Percentiles rank a stretch among this genome's conserved stretches.
Evolutionary conservation across 306 rosid genomes (phyloP).

Genomic region (Cicer yamashitae): DNA sequence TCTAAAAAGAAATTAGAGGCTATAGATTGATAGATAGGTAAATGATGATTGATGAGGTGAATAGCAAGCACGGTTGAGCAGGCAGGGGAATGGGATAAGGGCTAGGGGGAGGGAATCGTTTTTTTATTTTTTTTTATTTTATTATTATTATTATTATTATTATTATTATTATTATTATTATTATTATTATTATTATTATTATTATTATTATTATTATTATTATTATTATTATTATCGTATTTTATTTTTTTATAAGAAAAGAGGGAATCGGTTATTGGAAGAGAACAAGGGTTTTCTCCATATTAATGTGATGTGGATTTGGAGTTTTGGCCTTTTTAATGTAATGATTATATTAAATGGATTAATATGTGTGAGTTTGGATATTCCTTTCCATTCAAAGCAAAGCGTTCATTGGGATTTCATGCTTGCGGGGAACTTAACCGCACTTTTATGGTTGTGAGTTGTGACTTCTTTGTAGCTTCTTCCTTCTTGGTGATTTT

Average conservation of each 20-base stretch:
- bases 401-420: constrained; percentile 53
- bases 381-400: constrained; percentile 59
- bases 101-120: constrained; percentile 39
- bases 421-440: constrained; percentile 62
- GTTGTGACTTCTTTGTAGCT: constrained; percentile 36
- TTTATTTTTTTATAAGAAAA: no score
- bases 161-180: no score
- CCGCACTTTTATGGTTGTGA: constrained; percentile 44
- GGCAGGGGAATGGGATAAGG: constrained; percentile 54
- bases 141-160: no score
- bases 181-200: no score
- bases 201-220: no score
- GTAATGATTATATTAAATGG: constrained; percentile 10
- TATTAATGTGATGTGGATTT: constrained; percentile 41
- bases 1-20: not conserved
- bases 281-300: constrained; percentile 48
- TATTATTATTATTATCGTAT: no score
- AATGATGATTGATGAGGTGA: constrained; percentile 36
- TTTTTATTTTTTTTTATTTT: constrained; percentile 25
- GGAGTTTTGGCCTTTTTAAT: constrained; percentile 20
- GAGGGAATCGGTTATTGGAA: constrained; percentile 50
- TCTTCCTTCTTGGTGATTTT: constrained; percentile 21
- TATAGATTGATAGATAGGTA: constrained; percentile 21
- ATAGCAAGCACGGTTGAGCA: constrained; percentile 42
- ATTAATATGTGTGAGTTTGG: not conserved